Conservation (phyloP, 2,329 filamentous ascomycete species). For the Beauveria varroae region DNA sequence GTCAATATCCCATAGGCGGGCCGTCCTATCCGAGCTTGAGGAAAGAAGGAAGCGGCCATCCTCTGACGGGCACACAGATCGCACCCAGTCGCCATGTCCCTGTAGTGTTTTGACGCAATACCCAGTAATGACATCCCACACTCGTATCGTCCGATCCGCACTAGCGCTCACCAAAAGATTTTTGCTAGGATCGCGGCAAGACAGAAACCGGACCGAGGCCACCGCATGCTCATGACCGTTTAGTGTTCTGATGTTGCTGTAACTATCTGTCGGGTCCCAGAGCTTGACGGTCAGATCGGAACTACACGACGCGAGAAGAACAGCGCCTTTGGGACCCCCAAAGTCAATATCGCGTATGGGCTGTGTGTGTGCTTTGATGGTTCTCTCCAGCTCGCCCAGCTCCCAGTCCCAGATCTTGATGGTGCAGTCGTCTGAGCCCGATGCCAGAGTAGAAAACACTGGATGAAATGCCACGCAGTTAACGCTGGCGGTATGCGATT, state of each 20-base stretch:
- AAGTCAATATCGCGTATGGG: slow-evolving; percentile 85
- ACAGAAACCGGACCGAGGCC: slow-evolving; percentile 80
- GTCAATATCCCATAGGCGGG: slow-evolving; percentile 77
- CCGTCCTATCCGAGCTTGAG: slow-evolving; percentile 73
- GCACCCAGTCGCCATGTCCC: slow-evolving; percentile 83
- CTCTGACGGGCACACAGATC: slow-evolving; percentile 72
- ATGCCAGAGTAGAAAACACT: slow-evolving; percentile 81
- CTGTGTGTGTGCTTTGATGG: slow-evolving; percentile 86
- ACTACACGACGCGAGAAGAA: slow-evolving; percentile 59
- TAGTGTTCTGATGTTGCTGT: slow-evolving; percentile 88
- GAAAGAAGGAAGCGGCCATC: slow-evolving; percentile 81
- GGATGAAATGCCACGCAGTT: slow-evolving; percentile 91
- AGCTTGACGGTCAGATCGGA: slow-evolving; percentile 89
- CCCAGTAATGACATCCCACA: slow-evolving; percentile 91
- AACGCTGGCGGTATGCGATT: slow-evolving; percentile 74
- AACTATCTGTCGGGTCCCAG: slow-evolving; percentile 87
- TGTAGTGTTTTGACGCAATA: slow-evolving; percentile 83
- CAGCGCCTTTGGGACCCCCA: slow-evolving; percentile 73
- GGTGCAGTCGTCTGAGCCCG: slow-evolving; percentile 83
- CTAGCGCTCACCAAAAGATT: slow-evolving; percentile 81
- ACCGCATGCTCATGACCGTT: slow-evolving; percentile 90
- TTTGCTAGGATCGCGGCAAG: slow-evolving; percentile 66
- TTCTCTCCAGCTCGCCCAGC: slow-evolving; percentile 79
- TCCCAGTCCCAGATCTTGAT: slow-evolving; percentile 99
- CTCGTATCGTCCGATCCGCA: slow-evolving; percentile 72